Evolutionary conservation across 2,329 filamentous ascomycete genomes (phyloP), one percentile per base, ranked within the genome.

Genomic region (Xylaria arbuscula): DNA sequence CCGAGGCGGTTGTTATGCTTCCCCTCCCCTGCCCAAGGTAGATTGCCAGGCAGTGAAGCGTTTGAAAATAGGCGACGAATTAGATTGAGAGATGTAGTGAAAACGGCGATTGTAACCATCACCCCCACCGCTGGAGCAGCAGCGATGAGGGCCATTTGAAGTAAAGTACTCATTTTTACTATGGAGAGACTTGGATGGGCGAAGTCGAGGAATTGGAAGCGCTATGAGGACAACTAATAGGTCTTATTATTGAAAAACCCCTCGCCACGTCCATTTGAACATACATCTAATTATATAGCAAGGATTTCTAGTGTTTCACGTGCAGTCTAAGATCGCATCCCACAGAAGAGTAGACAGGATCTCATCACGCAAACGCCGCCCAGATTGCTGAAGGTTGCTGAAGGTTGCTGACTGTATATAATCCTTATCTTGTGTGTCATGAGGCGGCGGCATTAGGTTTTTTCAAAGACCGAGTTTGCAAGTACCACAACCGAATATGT

Each of bases 11-110:
- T 68, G 15, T 47, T 51, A 45, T 64, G 40, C 11, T 48, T 50
- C 11, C 55, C 66, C 9, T 67, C 70, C 17, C 77, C 76, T 2
- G 57, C 76, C 76, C 76, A 78, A 24, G 76, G 76, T 11, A 79
- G 61, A 45, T 62, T 68, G 8, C 50, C 36, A 2, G 76, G 75
- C 3, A 78, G 67, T 17, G 72, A 70, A 3, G 72, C 70, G 51
- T 62, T 53, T 2, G 76, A 77, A 55, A 75, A 75, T 42, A 78
- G 62, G 9, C 76, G 76, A 22, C 68, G 48, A 19, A 75, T 50
- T 11, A 78, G 66, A 40, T 76, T 74, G 9, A 65, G 62, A 8
- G 64, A 45, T 3, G 73, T 58, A 36, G 73, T 64, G 6, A 68
- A 1, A 1, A 71, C 63, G 9, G 71, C 54, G 9, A 70, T 10